Evolutionary conservation across 2,329 filamentous ascomycete species (phyloP).

Genomic region (Cadophora luteo-olivacea): DNA sequence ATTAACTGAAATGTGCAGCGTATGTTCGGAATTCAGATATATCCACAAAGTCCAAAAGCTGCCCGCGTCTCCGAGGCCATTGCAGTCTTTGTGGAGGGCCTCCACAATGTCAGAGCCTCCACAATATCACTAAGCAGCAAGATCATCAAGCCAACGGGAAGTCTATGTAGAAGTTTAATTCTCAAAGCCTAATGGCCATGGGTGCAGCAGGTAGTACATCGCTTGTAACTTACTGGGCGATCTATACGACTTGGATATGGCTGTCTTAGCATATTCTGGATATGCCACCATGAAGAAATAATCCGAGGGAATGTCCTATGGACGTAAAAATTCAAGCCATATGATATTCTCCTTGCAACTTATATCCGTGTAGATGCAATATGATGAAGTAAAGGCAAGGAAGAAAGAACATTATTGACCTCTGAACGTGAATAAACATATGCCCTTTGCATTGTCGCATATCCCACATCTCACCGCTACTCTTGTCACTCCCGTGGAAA

Average conservation of each 20-base stretch:
- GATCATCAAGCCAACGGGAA: neutral
- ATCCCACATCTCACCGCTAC: neutral
- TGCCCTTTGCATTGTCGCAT: neutral
- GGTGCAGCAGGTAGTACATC: neutral
- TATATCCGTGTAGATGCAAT: neutral
- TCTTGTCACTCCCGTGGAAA: neutral
- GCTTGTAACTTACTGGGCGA: neutral
- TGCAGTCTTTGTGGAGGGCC: too few relatives aligned
- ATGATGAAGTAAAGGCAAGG: neutral
- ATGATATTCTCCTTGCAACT: neutral
- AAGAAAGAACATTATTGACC: neutral
- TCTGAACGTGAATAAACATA: neutral
- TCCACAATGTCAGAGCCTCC: neutral
- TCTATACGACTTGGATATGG: neutral
- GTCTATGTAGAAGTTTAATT: neutral
- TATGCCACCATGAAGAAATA: neutral
- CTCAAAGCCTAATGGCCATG: neutral
- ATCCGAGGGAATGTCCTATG: neutral
- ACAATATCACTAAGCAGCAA: neutral
- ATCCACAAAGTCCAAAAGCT: neutral
- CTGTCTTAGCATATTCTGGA: neutral
- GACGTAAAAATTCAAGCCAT: neutral
- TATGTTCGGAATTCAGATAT: neutral
- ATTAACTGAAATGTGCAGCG: neutral
- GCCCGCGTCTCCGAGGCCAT: too few relatives aligned